These are phyloP conservation scores for Leccinum holopus DNA, from an alignment of 1,284 basidiomycete species.

Conservation along the genomic window DNA sequence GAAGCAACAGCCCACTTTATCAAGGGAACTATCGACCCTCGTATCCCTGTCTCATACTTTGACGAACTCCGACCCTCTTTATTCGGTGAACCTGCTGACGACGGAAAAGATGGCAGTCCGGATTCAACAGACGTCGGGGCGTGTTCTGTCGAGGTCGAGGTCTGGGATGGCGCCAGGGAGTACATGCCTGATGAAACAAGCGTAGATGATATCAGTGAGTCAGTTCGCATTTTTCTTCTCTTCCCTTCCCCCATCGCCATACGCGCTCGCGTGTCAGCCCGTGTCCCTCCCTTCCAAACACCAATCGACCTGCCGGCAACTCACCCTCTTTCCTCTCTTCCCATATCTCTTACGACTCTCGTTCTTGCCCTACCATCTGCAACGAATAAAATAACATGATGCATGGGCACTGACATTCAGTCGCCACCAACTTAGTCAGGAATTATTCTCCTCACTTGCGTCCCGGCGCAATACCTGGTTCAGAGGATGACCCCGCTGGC, in stretches of 20 bases:
- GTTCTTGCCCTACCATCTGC: slow-evolving; percentile 23
- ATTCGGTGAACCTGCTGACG: slow-evolving; percentile 37
- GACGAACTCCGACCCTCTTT: slow-evolving; percentile 64
- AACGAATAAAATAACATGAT: slow-evolving; percentile 25
- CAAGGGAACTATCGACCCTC: slow-evolving; percentile 71
- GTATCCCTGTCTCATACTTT: slow-evolving; percentile 73
- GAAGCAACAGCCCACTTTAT: slow-evolving; percentile 75
- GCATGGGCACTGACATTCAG: slow-evolving; percentile 62
- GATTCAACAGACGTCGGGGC: slow-evolving; percentile 38
- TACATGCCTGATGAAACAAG: slow-evolving; percentile 61
- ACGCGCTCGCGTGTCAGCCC: slow-evolving; percentile 10
- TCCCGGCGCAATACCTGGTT: slow-evolving; percentile 39
- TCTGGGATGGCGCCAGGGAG: slow-evolving; percentile 68
- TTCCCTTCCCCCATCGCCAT: slow-evolving; percentile 25
- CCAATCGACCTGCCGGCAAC: slow-evolving; percentile 24
- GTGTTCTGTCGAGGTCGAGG: slow-evolving; percentile 55
- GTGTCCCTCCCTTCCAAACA: slow-evolving; percentile 22
- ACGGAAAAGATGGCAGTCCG: slow-evolving; percentile 33
- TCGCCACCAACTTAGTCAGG: slow-evolving; percentile 82
- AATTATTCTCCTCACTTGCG: slow-evolving; percentile 85
- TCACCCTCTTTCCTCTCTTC: slow-evolving; percentile 31
- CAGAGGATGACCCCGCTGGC: slow-evolving; percentile 9
- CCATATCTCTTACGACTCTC: slow-evolving; percentile 23
- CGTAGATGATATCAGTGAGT: slow-evolving; percentile 78
- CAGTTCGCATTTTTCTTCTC: slow-evolving; percentile 16